Conservation (phyloP, 257 asterid genomes). For the Fraxinus quadrangulata region DNA sequence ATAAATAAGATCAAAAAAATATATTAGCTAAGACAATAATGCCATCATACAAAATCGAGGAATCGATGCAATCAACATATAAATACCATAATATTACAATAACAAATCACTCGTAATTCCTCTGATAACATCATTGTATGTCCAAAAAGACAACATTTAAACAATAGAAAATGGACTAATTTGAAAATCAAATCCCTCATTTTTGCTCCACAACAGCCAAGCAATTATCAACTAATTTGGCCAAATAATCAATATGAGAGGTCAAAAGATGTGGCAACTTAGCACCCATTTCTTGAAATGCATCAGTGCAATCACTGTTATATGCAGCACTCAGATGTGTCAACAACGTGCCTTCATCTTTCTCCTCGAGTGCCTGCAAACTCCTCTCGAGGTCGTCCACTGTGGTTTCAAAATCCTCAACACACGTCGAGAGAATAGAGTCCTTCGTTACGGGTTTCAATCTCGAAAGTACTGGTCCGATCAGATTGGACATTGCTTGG, state of each 20-base stretch:
- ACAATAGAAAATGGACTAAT: not conserved
- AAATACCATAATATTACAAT: not conserved
- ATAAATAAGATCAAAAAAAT: too few species aligned
- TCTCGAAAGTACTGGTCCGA: conserved; percentile 22
- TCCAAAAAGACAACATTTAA: not conserved
- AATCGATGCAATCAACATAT: too few species aligned
- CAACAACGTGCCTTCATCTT: conserved; percentile 34
- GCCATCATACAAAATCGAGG: too few species aligned
- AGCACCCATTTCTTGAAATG: conserved; percentile 35
- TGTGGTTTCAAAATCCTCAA: conserved; percentile 22
- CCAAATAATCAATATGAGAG: conserved; percentile 19
- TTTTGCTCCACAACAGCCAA: conserved; percentile 43
- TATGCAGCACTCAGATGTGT: conserved; percentile 38
- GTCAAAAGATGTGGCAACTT: conserved; percentile 10
- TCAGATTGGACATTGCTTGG: conserved; percentile 7
- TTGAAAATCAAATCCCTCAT: not conserved
- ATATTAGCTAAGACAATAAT: too few species aligned
- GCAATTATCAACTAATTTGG: conserved; percentile 35
- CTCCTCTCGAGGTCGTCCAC: conserved; percentile 31
- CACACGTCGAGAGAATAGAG: conserved; percentile 27
- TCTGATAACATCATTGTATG: not conserved
- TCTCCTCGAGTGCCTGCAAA: conserved; percentile 25
- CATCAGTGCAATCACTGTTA: conserved; percentile 36
- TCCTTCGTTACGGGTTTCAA: conserved; percentile 12
- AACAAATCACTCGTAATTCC: too few species aligned